Base-by-base conservation (phyloP, 2,329 filamentous ascomycete genomes). In the Harringtonia aguacate region DNA sequence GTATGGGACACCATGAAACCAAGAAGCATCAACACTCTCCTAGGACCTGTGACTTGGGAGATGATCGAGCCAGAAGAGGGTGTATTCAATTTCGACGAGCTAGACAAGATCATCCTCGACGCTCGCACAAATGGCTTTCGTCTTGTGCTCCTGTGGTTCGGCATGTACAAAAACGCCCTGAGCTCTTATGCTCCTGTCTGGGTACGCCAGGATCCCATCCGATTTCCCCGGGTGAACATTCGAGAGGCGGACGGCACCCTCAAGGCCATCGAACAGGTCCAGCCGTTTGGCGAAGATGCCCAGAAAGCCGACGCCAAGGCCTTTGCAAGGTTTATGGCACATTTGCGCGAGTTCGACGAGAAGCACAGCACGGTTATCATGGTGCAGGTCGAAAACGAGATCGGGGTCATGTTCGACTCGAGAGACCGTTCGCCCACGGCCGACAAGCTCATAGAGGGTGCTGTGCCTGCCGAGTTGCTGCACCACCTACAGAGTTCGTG, bases 371-470 rank as follows among this genome's bases (percentile, higher is more conserved):
- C 70, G 0, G 70, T 76, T 0, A 48, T 75, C 2, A 75, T 75
- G 72, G 64, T 74, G 1, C 72, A 76, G 48, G 71, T 76, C 15
- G 68, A 77, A 53, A 76, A 76, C 33, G 72, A 76, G 56, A 63
- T 62, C 0, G 72, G 73, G 0, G 46, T 75, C 0, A 56, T 75
- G 0, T 69, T 71, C 0, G 71, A 75, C 49, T 73, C 66, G 8
- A 60, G 70, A 18, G 72, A 75, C 49, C 58, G 65, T 3, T 67
- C 62, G 3, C 51, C 52, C 2, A 53, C 54, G 9, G 70, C 68
- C 2, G 58, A 72, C 18, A 54, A 61, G 39, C 58, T 51, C 1
- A 75, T 73, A 51, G 45, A 45, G 5, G 49, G 58, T 20, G 46
- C 59, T 8, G 52, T 56, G 6, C 54, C 56, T 9, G 34, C 21